These are phyloP conservation scores for Populus hybrid DNA, from an alignment of 441 rosid genomes.

Conservation along the genomic window DNA sequence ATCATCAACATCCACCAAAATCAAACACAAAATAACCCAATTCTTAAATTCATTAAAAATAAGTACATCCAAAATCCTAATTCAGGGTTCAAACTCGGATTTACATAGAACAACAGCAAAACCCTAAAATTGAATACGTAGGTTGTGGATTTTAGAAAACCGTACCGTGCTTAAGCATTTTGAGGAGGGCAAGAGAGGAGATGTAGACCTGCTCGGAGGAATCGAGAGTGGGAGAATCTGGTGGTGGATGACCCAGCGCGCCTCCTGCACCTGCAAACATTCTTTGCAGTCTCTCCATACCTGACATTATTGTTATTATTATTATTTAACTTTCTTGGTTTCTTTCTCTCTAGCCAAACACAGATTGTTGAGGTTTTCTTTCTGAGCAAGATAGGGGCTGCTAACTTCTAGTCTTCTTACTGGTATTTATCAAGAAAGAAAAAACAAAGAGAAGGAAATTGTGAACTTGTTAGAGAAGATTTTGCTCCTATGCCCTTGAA, in stretches of 20 bases:
- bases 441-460: too few relatives aligned
- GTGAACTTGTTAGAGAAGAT: too few relatives aligned
- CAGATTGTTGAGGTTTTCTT: slow-evolving; percentile 1
- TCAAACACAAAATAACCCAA: neutral
- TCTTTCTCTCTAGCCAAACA: neutral
- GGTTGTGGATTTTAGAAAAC: neutral
- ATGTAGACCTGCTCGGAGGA: slow-evolving; percentile 87
- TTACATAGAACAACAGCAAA: neutral
- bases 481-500: too few relatives aligned
- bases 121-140: neutral
- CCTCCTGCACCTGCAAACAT: slow-evolving; percentile 89
- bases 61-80: slow-evolving; percentile 16
- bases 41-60: neutral
- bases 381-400: neutral
- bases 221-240: slow-evolving; percentile 79
- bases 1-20: slow-evolving; percentile 10
- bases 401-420: neutral
- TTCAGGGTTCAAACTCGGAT: neutral
- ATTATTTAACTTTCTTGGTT: neutral
- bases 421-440: too few relatives aligned
- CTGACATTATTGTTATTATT: slow-evolving; percentile 29
- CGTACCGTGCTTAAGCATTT: slow-evolving; percentile 81
- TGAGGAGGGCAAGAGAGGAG: slow-evolving; percentile 85
- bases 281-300: slow-evolving; percentile 75
- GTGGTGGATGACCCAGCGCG: slow-evolving; percentile 74